These are phyloP conservation scores for Neurospora crassa DNA, from an alignment of 2,329 filamentous ascomycete species.

Conservation along the genomic window DNA sequence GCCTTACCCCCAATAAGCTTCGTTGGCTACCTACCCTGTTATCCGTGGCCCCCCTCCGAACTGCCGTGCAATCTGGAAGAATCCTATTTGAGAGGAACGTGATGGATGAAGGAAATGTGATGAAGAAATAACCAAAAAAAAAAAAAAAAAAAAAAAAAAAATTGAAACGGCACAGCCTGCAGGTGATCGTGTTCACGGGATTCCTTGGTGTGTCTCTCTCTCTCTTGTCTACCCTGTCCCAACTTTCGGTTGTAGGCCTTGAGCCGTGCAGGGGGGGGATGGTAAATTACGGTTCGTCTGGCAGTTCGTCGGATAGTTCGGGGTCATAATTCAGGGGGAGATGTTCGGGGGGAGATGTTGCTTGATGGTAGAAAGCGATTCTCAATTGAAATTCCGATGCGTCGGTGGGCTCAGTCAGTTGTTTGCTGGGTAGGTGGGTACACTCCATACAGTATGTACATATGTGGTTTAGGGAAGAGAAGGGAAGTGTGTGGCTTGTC, in stretches of 20 bases:
- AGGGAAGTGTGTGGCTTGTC: neutral
- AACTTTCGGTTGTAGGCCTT: neutral
- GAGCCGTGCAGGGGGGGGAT: neutral
- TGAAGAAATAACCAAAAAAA: neutral
- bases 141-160: neutral
- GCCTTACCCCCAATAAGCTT: neutral
- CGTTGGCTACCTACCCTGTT: neutral
- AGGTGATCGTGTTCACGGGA: neutral
- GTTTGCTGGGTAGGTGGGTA: neutral
- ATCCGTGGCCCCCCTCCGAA: neutral
- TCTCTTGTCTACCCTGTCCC: neutral
- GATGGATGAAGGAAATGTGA: neutral
- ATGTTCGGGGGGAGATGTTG: neutral
- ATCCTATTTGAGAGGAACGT: neutral
- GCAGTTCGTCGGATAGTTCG: neutral
- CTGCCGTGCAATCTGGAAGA: neutral
- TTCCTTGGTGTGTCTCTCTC: neutral
- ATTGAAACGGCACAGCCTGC: neutral
- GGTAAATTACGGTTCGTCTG: neutral
- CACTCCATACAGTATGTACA: neutral
- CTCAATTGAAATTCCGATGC: neutral
- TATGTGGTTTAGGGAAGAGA: neutral
- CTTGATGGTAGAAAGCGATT: neutral
- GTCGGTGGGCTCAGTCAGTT: neutral
- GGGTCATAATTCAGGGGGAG: neutral